Percentiles rank a stretch among this genome's conserved stretches.
These are phyloP conservation scores for Oryza brachyantha DNA, from an alignment of 176 grass and related monocot genomes.

Conservation along the genomic window DNA sequence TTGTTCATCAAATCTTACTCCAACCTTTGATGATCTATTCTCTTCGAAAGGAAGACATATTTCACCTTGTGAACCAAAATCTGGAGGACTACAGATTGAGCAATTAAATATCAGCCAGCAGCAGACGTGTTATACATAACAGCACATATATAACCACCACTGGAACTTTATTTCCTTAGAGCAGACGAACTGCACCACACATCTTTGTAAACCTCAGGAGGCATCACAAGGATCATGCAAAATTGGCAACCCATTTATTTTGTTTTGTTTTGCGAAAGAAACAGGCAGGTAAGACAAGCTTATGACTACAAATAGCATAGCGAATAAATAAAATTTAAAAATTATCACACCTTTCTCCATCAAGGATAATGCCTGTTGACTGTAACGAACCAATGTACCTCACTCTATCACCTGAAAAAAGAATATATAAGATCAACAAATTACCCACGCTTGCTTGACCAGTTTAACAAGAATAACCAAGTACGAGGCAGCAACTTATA, in stretches of 20 bases:
- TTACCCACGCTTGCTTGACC: neutral
- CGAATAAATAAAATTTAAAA: neutral
- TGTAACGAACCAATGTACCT: constrained; percentile 66
- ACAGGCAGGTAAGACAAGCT: neutral
- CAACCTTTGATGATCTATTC: constrained; percentile 88
- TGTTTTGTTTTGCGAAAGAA: constrained; percentile 17
- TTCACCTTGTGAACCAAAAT: constrained; percentile 77
- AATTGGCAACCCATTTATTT: constrained; percentile 2
- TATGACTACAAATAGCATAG: constrained; percentile 22
- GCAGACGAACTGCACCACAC: neutral
- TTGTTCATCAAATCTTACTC: constrained; percentile 89
- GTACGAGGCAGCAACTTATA: neutral
- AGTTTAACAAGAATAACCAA: constrained; percentile 6
- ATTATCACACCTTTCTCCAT: constrained; percentile 38
- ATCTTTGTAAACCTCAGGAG: constrained; percentile 17
- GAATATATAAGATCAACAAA: constrained; percentile 15
- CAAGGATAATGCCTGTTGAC: constrained; percentile 39
- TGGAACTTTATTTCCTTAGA: constrained; percentile 12
- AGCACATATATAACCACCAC: neutral
- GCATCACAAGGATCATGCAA: neutral
- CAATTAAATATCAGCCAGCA: constrained; percentile 17
- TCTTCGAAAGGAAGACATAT: constrained; percentile 93
- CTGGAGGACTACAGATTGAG: constrained; percentile 68
- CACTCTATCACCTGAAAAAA: constrained; percentile 86
- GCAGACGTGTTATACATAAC: neutral